Conservation (phyloP, 768 basidiomycete species). For the Vishniacozyma victoriae region DNA sequence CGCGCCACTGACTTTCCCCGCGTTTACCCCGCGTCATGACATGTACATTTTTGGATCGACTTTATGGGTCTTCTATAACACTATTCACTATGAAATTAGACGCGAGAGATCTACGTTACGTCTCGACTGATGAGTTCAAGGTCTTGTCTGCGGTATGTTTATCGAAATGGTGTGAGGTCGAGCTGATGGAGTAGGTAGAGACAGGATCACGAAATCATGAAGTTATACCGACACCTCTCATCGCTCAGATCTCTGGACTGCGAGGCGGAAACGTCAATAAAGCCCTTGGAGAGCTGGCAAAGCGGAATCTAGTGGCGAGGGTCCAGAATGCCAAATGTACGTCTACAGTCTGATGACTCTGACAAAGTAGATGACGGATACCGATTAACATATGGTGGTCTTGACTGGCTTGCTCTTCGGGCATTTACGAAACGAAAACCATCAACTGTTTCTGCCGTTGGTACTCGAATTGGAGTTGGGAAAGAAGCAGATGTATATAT, state of each 20-base stretch:
- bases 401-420: conserved; percentile 90
- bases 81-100: conserved; percentile 87
- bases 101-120: conserved; percentile 86
- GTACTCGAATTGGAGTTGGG: conserved; percentile 96
- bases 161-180: neutral
- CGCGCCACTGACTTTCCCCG: no score
- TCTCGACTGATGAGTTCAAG: conserved; percentile 85
- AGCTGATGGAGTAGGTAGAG: conserved; percentile 66
- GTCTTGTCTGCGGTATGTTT: conserved; percentile 81
- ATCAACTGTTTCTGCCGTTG: conserved; percentile 80
- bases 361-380: conserved; percentile 78
- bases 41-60: no score
- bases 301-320: conserved; percentile 79
- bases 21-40: no score
- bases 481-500: conserved; percentile 79
- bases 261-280: conserved; percentile 92
- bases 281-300: conserved; percentile 78
- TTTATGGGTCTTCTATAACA: no score
- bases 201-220: conserved; percentile 98
- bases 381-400: conserved; percentile 95
- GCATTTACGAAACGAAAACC: conserved; percentile 72
- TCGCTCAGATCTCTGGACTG: conserved; percentile 87
- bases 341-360: conserved; percentile 20
- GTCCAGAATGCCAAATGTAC: conserved; percentile 90
- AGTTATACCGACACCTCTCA: conserved; percentile 79